These are phyloP conservation scores for Erodium trifolium DNA, from an alignment of 441 rosid species.

Conservation along the genomic window DNA sequence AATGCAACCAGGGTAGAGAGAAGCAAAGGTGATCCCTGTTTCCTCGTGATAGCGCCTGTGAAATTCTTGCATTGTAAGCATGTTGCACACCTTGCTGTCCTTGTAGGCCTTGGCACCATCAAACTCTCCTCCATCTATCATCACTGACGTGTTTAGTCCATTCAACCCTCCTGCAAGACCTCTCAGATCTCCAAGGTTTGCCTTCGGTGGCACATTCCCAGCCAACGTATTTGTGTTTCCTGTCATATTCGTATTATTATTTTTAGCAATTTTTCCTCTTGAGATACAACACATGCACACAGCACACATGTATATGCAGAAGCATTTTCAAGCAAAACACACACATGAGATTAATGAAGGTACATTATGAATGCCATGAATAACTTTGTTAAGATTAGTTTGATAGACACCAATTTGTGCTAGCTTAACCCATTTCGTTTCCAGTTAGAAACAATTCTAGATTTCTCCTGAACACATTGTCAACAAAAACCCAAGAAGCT, in stretches of 20 bases:
- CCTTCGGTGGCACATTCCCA: constrained; percentile 88
- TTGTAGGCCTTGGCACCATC: constrained; percentile 96
- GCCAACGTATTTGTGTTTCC: constrained; percentile 90
- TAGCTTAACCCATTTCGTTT: no score
- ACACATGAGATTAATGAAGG: neutral
- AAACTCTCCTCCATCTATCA: constrained; percentile 85
- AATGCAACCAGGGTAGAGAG: constrained; percentile 90
- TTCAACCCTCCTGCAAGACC: constrained; percentile 67
- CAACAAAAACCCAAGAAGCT: neutral
- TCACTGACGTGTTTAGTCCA: constrained; percentile 54
- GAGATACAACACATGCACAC: neutral
- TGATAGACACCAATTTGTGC: no score
- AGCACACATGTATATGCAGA: neutral
- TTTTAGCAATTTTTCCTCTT: neutral
- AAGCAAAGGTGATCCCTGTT: constrained; percentile 65
- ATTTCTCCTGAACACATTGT: no score
- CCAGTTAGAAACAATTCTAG: neutral
- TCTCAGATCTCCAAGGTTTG: constrained; percentile 81
- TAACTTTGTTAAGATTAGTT: no score
- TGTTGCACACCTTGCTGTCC: constrained; percentile 91
- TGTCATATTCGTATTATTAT: constrained; percentile 12
- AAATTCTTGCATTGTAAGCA: constrained; percentile 85
- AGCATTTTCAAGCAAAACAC: neutral
- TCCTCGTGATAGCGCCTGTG: constrained; percentile 79
- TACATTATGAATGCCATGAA: neutral